Evolutionary conservation across 1,139 yeast species (phyloP).

Genomic region (Magnusiomyces suaveolens): DNA sequence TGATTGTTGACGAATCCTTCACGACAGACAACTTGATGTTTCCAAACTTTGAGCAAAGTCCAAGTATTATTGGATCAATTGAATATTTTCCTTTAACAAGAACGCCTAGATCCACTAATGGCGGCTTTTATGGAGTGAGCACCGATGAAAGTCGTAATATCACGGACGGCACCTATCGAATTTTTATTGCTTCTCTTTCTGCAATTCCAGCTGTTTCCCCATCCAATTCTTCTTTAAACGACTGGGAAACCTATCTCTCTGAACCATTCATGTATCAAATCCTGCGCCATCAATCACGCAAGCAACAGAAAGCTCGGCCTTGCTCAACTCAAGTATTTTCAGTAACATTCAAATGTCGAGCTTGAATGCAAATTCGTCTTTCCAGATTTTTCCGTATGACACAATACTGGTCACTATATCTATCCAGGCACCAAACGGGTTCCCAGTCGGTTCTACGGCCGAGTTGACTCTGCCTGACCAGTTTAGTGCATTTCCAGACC

Average conservation of each 20-base stretch:
- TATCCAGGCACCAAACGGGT: background rate
- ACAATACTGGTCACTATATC: constrained; percentile 5
- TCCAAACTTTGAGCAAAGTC: constrained; percentile 4
- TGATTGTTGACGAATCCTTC: constrained; percentile 3
- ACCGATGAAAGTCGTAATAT: no score
- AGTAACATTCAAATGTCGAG: constrained; percentile 4
- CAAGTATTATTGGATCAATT: constrained; percentile 7
- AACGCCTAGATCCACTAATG: constrained; percentile 8
- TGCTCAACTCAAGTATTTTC: constrained; percentile 7
- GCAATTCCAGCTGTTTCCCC: background rate
- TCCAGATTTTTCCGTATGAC: constrained; percentile 7
- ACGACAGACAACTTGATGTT: constrained; percentile 4
- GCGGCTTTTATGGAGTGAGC: no score
- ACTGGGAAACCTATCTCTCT: constrained; percentile 11
- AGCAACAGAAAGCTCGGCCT: constrained; percentile 1
- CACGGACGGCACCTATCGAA: constrained; percentile 6
- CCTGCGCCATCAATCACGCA: background rate
- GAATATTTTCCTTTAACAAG: constrained; percentile 2
- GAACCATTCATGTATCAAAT: constrained; percentile 6
- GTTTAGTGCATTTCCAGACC: constrained; percentile 5
- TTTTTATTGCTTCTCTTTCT: constrained; percentile 9
- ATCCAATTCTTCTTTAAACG: background rate
- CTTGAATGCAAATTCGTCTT: background rate
- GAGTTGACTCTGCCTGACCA: constrained; percentile 8
- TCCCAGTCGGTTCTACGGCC: constrained; percentile 6